Evolutionary conservation across 2,329 filamentous ascomycete species (phyloP).

Genomic region (Ascochyta pisi): DNA sequence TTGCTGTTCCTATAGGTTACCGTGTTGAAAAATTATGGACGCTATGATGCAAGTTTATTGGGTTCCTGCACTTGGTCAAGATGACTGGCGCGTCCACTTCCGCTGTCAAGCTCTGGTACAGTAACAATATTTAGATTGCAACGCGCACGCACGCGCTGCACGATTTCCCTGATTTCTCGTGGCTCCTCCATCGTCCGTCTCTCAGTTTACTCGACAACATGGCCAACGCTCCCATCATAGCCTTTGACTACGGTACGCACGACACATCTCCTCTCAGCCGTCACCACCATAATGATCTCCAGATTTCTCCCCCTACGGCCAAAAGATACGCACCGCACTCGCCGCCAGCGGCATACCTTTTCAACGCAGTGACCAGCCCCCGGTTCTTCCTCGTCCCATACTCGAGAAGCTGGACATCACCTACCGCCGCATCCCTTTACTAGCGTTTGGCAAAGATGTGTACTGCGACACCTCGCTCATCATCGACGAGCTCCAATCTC

Average conservation of each 20-base stretch:
- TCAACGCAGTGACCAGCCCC: slow-evolving; percentile 59
- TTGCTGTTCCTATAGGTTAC: background rate
- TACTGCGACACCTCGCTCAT: slow-evolving; percentile 76
- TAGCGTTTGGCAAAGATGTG: slow-evolving; percentile 70
- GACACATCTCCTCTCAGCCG: background rate
- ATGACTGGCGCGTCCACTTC: background rate
- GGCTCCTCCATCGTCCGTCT: too few species aligned
- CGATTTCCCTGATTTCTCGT: too few species aligned
- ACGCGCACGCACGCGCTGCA: background rate
- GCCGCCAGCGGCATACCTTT: slow-evolving; percentile 5
- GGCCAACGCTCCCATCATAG: background rate
- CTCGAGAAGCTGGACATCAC: slow-evolving; percentile 65
- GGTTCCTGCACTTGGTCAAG: background rate
- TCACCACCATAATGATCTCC: background rate
- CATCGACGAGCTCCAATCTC: slow-evolving; percentile 66
- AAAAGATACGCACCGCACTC: slow-evolving; percentile 7
- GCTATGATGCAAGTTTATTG: background rate
- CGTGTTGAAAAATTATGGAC: background rate
- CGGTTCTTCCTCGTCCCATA: slow-evolving; percentile 70
- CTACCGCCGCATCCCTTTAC: slow-evolving; percentile 73
- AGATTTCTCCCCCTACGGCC: slow-evolving; percentile 15
- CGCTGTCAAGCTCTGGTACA: background rate
- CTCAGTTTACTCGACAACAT: background rate
- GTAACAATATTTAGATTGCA: background rate
- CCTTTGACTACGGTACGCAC: slow-evolving; percentile 11